Conservation (phyloP, 78 protist genomes). For the Dictyostelium brefeldianum region DNA sequence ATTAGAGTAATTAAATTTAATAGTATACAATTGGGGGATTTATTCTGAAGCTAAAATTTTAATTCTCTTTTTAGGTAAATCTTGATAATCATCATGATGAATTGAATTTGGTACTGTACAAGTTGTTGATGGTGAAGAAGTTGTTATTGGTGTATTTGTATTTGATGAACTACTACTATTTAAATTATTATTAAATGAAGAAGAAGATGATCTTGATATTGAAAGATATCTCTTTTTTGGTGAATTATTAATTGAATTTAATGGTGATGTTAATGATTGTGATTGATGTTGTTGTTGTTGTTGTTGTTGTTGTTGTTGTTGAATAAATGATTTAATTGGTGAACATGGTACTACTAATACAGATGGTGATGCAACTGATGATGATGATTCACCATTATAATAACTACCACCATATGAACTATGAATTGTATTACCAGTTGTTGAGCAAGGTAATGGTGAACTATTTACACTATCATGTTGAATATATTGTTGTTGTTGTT, state of each 20-base stretch:
- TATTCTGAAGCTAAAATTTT: too few relatives aligned
- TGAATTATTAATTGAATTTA: neutral
- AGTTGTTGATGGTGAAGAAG: neutral
- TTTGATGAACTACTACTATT: neutral
- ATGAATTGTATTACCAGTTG: constrained; percentile 11
- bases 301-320: neutral
- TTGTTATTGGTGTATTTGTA: constrained; percentile 20
- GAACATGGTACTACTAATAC: constrained; percentile 22
- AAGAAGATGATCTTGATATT: constrained; percentile 17
- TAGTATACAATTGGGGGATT: neutral
- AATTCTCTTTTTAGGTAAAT: neutral
- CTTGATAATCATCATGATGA: constrained; percentile 25
- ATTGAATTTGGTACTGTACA: constrained; percentile 39
- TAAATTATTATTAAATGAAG: neutral
- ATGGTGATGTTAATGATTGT: neutral
- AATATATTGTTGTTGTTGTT: neutral
- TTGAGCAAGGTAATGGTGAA: constrained; percentile 23
- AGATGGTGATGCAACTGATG: neutral
- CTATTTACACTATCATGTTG: constrained; percentile 26
- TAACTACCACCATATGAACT: neutral
- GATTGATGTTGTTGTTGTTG: neutral
- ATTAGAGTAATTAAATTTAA: too few relatives aligned
- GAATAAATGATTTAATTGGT: constrained; percentile 22
- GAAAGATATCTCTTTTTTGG: constrained; percentile 31
- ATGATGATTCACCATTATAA: neutral